phyloP scores from a whole-genome alignment of 192 early-diverging fungal genomes.

The Geranomyces variabilis region DNA sequence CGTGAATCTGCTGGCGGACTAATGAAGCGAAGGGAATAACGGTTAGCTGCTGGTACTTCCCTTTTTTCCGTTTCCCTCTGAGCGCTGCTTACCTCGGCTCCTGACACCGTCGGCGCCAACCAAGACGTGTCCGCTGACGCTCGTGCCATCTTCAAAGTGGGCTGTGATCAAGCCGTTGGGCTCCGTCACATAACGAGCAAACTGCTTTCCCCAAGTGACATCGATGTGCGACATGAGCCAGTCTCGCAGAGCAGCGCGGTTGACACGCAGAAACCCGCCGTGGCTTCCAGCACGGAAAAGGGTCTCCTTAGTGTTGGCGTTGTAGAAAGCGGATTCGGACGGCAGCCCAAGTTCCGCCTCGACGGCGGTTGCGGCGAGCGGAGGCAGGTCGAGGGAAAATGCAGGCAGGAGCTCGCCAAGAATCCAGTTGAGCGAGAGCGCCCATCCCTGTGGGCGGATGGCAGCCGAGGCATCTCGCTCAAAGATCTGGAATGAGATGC shows the following conservation, averaged over 20 bases:
- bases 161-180: too few relatives aligned
- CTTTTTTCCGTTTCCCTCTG: too few relatives aligned
- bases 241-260: not conserved
- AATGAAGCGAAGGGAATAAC: too few relatives aligned
- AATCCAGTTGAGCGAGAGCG: not conserved
- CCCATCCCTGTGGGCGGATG: not conserved
- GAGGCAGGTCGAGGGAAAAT: not conserved
- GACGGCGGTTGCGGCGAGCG: constrained; percentile 2
- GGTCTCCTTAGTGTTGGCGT: not conserved
- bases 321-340: not conserved
- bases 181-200: too few relatives aligned
- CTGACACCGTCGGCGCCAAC: too few relatives aligned
- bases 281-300: not conserved
- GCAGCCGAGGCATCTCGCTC: not conserved
- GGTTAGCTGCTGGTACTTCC: too few relatives aligned
- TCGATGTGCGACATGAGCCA: too few relatives aligned
- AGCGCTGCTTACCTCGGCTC: too few relatives aligned
- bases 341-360: not conserved
- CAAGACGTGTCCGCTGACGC: too few relatives aligned
- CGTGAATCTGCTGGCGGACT: too few relatives aligned
- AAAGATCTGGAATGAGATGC: not conserved
- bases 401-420: not conserved
- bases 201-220: too few relatives aligned
- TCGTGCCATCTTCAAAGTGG: too few relatives aligned
- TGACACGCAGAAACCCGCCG: not conserved